Evolutionary conservation across 2,329 filamentous ascomycete genomes (phyloP).

Genomic region (Blastomyces parvus): DNA sequence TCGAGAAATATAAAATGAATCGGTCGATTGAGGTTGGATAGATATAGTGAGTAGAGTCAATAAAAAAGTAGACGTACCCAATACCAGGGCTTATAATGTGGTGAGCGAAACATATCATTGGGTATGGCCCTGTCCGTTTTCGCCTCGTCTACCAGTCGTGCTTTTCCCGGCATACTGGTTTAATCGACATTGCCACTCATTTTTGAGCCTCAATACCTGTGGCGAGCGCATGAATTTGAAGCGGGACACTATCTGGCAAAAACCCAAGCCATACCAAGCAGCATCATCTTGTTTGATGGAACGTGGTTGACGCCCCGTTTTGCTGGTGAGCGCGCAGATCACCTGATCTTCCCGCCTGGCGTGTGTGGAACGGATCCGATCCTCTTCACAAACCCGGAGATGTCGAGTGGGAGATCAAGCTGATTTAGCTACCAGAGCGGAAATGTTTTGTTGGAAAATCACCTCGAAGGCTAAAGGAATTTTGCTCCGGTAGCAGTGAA

Average conservation of each 20-base stretch:
- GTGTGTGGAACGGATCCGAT: too few species aligned
- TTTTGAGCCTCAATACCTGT: constrained; percentile 1
- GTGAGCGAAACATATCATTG: background rate
- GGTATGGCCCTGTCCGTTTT: background rate
- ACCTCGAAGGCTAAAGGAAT: background rate
- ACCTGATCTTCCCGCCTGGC: background rate
- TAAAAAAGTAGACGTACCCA: background rate
- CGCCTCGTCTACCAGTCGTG: background rate
- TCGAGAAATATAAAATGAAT: background rate
- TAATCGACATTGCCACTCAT: background rate
- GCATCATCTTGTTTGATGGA: background rate
- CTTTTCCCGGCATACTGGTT: background rate
- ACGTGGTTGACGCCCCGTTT: background rate
- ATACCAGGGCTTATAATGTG: background rate
- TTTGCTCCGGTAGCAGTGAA: background rate
- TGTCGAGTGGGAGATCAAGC: background rate
- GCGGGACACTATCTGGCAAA: background rate
- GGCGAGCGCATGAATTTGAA: background rate
- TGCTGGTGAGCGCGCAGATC: background rate
- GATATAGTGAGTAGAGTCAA: background rate
- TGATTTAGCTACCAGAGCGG: background rate
- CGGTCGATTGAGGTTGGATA: background rate
- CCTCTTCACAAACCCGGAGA: background rate
- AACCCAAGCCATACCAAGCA: background rate
- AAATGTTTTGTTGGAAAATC: background rate